These are phyloP conservation scores for Schwanniomyces sp. DNA, from an alignment of 805 yeast species.

Conservation along the genomic window DNA sequence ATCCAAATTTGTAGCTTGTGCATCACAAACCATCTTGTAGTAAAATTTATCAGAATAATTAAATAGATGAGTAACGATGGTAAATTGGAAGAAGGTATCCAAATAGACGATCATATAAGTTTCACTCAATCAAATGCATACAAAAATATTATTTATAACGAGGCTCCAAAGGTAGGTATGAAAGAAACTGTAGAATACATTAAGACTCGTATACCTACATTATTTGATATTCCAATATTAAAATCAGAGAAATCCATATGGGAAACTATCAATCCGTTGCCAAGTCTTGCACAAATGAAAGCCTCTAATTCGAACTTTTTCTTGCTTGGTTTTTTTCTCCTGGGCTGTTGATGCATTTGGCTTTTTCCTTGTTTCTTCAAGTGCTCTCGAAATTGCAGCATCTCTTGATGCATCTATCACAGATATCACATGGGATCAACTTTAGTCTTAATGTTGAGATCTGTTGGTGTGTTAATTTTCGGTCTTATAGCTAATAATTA, in stretches of 20 bases:
- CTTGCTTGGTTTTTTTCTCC: conserved; percentile 49
- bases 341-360: conserved; percentile 72
- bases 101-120: neutral
- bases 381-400: conserved; percentile 47
- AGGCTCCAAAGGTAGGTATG: conserved; percentile 14
- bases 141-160: conserved; percentile 8
- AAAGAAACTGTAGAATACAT: conserved; percentile 9
- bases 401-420: conserved; percentile 45
- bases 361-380: conserved; percentile 58
- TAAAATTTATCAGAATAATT: neutral
- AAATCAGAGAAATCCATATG: conserved; percentile 28
- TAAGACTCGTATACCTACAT: conserved; percentile 14
- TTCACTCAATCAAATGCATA: neutral
- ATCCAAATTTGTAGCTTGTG: no score
- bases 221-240: conserved; percentile 22
- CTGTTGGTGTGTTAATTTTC: conserved; percentile 62
- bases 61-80: neutral
- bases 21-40: neutral
- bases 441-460: conserved; percentile 64
- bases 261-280: conserved; percentile 40
- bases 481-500: conserved; percentile 59
- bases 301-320: conserved; percentile 58
- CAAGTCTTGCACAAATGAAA: conserved; percentile 32
- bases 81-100: neutral
- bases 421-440: conserved; percentile 66